Evolutionary conservation across 202 grass and related monocot species (phyloP).

Genomic region (Zizania palustris): DNA sequence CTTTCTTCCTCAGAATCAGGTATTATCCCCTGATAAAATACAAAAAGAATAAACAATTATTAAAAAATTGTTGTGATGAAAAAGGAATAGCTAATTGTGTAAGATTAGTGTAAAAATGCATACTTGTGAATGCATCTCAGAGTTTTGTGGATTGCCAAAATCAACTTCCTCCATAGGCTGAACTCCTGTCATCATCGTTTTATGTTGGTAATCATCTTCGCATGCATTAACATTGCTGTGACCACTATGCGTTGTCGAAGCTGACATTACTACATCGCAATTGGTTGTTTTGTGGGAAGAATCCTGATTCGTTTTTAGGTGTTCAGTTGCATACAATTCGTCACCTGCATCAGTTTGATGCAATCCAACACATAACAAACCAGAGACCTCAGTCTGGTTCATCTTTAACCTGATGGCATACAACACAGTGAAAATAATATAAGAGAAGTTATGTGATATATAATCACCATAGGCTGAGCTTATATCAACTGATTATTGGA

Average conservation of each 20-base stretch:
- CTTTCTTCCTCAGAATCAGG: constrained; percentile 67
- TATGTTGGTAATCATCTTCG: constrained; percentile 50
- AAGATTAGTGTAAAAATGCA: constrained; percentile 31
- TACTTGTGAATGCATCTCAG: constrained; percentile 47
- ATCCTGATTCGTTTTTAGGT: constrained; percentile 49
- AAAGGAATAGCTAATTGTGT: constrained; percentile 32
- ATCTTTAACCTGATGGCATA: constrained; percentile 48
- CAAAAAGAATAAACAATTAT: not conserved
- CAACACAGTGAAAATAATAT: constrained; percentile 8
- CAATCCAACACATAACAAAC: constrained; percentile 52
- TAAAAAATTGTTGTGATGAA: not conserved
- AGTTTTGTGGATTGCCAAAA: constrained; percentile 35
- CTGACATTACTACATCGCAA: constrained; percentile 45
- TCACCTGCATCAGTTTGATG: constrained; percentile 43
- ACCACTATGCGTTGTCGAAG: constrained; percentile 55
- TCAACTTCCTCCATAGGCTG: constrained; percentile 37
- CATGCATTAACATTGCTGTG: constrained; percentile 36
- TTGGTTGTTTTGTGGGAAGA: constrained; percentile 52
- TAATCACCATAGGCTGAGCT: constrained; percentile 8
- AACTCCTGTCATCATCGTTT: constrained; percentile 38
- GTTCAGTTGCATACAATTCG: constrained; percentile 48
- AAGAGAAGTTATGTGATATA: constrained; percentile 30
- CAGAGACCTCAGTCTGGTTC: constrained; percentile 46
- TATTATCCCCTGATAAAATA: constrained; percentile 55
- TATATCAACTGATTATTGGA: constrained; percentile 2